A percentile compares a stretch with the other conserved stretches of the same genome.
These are phyloP conservation scores for Blastomyces parvus DNA, from an alignment of 2,329 filamentous ascomycete genomes.

Conservation along the genomic window DNA sequence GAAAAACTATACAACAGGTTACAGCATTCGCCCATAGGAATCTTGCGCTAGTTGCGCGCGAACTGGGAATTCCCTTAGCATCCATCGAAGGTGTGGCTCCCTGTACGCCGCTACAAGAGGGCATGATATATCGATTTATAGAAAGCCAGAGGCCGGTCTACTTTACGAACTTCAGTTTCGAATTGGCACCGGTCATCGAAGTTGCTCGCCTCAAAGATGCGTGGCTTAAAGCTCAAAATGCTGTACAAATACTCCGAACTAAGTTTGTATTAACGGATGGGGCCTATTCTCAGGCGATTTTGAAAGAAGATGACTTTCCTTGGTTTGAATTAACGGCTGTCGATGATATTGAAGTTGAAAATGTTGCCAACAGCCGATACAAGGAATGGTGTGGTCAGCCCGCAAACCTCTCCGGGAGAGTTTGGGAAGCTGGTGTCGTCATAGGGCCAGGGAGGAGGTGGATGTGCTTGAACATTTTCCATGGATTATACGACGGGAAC, in stretches of 20 bases:
- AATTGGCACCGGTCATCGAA: constrained; percentile 42
- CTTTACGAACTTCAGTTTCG: constrained; percentile 64
- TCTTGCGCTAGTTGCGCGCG: constrained; percentile 42
- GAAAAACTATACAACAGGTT: constrained; percentile 51
- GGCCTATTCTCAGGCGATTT: constrained; percentile 65
- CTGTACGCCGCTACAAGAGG: constrained; percentile 77
- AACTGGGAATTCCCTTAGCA: constrained; percentile 42
- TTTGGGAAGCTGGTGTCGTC: constrained; percentile 28
- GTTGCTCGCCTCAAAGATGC: constrained; percentile 43
- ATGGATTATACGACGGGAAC: constrained; percentile 77
- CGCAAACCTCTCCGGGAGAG: constrained; percentile 26
- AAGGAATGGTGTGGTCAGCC: constrained; percentile 49
- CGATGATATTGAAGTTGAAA: constrained; percentile 25
- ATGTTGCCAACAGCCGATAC: constrained; percentile 30
- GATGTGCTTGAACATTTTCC: constrained; percentile 64
- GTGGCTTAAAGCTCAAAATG: constrained; percentile 47
- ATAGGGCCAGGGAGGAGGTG: constrained; percentile 23
- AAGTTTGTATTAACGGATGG: constrained; percentile 63
- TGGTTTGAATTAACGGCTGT: constrained; percentile 37
- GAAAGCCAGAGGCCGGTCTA: constrained; percentile 53
- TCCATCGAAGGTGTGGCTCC: constrained; percentile 66
- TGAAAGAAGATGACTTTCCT: constrained; percentile 36
- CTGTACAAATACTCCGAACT: constrained; percentile 59
- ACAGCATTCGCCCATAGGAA: constrained; percentile 56
- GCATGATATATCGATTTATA: constrained; percentile 66